Evolutionary conservation across 345 rosid genomes (phyloP), one percentile per base, ranked within the genome.

Genomic region (Nasturtium officinale): DNA sequence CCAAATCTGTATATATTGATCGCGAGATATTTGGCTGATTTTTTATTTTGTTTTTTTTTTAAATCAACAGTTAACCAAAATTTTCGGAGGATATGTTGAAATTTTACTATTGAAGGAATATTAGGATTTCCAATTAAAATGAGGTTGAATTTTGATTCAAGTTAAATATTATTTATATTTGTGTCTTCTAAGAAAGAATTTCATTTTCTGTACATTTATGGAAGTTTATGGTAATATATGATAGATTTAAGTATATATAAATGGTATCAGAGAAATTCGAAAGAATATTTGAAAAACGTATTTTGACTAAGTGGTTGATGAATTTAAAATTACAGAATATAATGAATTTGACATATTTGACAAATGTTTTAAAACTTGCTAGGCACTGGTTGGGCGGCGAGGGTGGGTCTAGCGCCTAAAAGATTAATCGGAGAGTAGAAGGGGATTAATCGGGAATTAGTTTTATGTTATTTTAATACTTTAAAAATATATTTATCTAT

Each of bases 21-120:
- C 13, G 1, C 30, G 48, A 55, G 71, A 64, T 64, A 42, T 62
- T 63, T 63, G 64, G 33, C 35, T 62, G 28, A 15, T 21, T 42
- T 72, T 1, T 23, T 23, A 1, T 30, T 1, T 20, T 2, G 12
- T 26, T 0, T 10, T 29, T 51, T 21, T 5, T n/a, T 50, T 1
- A 28, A 29, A 21, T 54, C 3, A 50, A 53, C 4, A 30, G 33
- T 59, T 67, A 23, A 38, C 46, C 74, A 3, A 52, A 42, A 68
- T 43, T 7, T 32, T 68, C 74, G 58, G 79, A 52, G 42, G 38
- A 43, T 37, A 30, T n/a, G 64, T 60, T 74, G 17, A 18, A 40
- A 21, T 15, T 50, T 58, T 68, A 53, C 79, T 75, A 73, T 60
- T 67, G 60, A 12, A 4, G 21, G 73, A n/a, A 29, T 47, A 48